Percentiles rank a stretch among this genome's conserved stretches.
These are phyloP conservation scores for Oehlia diaphana DNA, from an alignment of 192 early-diverging fungal genomes.

Conservation along the genomic window DNA sequence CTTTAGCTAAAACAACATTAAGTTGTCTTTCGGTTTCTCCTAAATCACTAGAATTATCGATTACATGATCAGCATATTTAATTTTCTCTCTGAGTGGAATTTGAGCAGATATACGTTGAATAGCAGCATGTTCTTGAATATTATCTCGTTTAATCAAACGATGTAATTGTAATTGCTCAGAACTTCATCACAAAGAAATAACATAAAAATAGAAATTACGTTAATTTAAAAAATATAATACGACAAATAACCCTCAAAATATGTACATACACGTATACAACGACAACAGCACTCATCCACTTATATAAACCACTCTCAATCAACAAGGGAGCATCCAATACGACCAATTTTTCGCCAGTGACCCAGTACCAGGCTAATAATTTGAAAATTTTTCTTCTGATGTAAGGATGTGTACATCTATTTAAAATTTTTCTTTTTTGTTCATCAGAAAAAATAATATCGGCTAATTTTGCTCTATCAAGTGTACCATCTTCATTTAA, in stretches of 20 bases:
- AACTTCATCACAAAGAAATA: slow-evolving; percentile 45
- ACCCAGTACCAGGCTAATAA: slow-evolving; percentile 69
- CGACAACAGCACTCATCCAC: slow-evolving; percentile 69
- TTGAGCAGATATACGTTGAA: slow-evolving; percentile 76
- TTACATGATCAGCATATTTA: slow-evolving; percentile 73
- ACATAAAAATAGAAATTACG: neutral
- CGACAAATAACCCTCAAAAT: neutral
- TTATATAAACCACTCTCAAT: slow-evolving; percentile 80
- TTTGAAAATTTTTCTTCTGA: slow-evolving; percentile 80
- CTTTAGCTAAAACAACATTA: neutral
- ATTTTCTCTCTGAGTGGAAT: slow-evolving; percentile 81
- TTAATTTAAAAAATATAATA: neutral
- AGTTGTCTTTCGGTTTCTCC: slow-evolving; percentile 15
- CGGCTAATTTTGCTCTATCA: slow-evolving; percentile 76
- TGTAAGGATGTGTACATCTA: slow-evolving; percentile 81
- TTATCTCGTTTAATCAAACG: slow-evolving; percentile 76
- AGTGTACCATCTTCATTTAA: slow-evolving; percentile 54
- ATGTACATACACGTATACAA: slow-evolving; percentile 74
- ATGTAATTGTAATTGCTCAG: slow-evolving; percentile 66
- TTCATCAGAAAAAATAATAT: slow-evolving; percentile 76
- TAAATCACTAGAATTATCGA: slow-evolving; percentile 79
- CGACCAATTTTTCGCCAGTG: slow-evolving; percentile 62
- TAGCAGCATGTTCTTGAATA: slow-evolving; percentile 63
- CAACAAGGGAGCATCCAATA: slow-evolving; percentile 93
- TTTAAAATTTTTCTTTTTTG: slow-evolving; percentile 76